Evolutionary conservation across 2,329 filamentous ascomycete species (phyloP), one percentile per base, ranked within the genome.

Genomic region (Hymenoscyphus repandus): DNA sequence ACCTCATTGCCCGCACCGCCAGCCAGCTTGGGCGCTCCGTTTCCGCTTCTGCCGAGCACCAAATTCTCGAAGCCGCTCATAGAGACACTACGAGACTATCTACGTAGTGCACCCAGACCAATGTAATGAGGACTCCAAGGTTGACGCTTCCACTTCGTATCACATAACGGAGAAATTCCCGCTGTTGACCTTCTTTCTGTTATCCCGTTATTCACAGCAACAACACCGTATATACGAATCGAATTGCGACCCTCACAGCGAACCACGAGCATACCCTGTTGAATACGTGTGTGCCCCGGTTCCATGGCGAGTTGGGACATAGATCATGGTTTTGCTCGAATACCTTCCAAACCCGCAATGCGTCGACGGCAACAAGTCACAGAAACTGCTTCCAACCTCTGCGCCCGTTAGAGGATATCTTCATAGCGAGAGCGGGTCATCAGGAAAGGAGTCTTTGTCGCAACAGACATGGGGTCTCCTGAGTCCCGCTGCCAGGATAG

Each of bases 311-410:
- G 42, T 37, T 40, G 33, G 32, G 38, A 52, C 31, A 50, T 40
- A 47, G 53, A 61, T 48, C 12, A 64, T 64, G 61, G 56, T 62
- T 42, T 55, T 60, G 51, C 52, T 64, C 52, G 60, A 58, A 58
- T 60, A 61, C 51, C 54, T 61, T 31, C 60, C 55, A 36, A 52
- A 57, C 40, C 43, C 55, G 17, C 52, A 55, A 33, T 64, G 55
- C 49, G 45, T 46, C 36, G 54, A 60, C 34, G 54, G 57, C 42
- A 54, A 36, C 32, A 51, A 48, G 7, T 22, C 31, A 2, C 53
- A 44, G 18, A 49, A 55, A 45, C 45, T 46, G 34, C 50, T 57
- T 11, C 47, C 52, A 6, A 33, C 54, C 11, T 55, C 52, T n/a
- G 49, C 56, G 1, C 54, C 59, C 10, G 34, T 53, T 4, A 49